Evolutionary conservation across 768 basidiomycete genomes (phyloP).

Genomic region (Boletus vermiculosoides): DNA sequence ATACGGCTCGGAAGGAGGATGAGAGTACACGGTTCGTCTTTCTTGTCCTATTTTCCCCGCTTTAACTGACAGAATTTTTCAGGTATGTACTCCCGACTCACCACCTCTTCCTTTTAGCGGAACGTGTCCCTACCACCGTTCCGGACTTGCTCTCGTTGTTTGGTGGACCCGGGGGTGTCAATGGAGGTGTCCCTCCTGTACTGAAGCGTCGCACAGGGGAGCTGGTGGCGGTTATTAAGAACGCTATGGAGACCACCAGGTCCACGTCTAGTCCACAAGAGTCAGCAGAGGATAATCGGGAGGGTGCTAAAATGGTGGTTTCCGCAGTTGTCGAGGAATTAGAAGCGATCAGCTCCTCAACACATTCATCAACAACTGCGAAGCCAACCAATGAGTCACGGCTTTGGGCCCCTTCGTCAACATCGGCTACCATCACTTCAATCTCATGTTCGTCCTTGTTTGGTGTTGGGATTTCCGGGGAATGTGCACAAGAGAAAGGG

Average conservation of each 20-base stretch:
- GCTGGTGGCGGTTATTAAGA: constrained; percentile 59
- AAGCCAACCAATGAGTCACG: constrained; percentile 13
- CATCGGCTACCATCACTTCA: constrained; percentile 4
- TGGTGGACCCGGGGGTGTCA: constrained; percentile 25
- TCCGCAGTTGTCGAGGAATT: constrained; percentile 1
- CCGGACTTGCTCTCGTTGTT: constrained; percentile 60
- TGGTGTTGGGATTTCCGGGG: constrained; percentile 10
- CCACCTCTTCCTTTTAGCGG: constrained; percentile 68
- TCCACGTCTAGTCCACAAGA: neutral
- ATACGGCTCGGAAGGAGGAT: constrained; percentile 75
- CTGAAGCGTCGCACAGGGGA: constrained; percentile 62
- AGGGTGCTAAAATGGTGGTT: neutral
- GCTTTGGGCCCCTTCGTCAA: constrained; percentile 19
- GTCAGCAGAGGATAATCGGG: neutral
- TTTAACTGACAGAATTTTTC: neutral
- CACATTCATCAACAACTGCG: constrained; percentile 8
- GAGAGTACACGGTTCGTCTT: constrained; percentile 71
- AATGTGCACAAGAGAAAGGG: constrained; percentile 1
- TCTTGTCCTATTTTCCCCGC: neutral
- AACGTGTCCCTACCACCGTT: constrained; percentile 66
- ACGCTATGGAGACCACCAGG: constrained; percentile 36
- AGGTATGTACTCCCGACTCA: constrained; percentile 80
- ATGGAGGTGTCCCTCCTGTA: constrained; percentile 53
- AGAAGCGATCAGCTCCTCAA: constrained; percentile 6
- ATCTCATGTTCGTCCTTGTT: constrained; percentile 29